phyloP scores from a whole-genome alignment of 1,284 basidiomycete genomes.

The Rhodotorula sp. region DNA sequence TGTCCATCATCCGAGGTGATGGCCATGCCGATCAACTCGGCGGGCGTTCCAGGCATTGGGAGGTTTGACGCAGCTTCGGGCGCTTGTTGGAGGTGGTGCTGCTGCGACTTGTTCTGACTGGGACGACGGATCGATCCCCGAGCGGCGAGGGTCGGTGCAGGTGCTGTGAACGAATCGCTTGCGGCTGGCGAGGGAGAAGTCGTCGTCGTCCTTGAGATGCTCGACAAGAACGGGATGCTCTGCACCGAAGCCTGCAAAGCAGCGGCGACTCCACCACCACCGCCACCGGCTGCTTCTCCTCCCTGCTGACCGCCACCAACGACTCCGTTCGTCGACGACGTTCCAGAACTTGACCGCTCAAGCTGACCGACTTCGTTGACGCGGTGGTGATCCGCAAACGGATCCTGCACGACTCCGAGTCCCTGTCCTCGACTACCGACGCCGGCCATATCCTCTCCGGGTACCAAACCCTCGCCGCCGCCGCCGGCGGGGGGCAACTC shows the following conservation, averaged over 20 bases:
- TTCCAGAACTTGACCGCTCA: background rate
- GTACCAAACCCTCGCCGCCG: background rate
- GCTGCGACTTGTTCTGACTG: no score
- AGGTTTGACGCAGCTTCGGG: no score
- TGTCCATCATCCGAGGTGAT: slow-evolving; percentile 30
- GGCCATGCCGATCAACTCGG: slow-evolving; percentile 28
- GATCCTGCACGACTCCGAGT: slow-evolving; percentile 2
- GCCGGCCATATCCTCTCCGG: background rate
- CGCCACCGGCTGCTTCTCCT: slow-evolving; percentile 20
- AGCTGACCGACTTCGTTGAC: slow-evolving; percentile 34
- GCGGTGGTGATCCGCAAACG: slow-evolving; percentile 21
- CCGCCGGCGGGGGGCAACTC: background rate
- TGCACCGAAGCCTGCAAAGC: slow-evolving; percentile 19
- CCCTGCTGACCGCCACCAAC: slow-evolving; percentile 7
- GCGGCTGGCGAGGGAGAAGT: background rate
- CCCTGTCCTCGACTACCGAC: background rate
- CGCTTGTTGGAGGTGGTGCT: no score
- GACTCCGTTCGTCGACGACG: slow-evolving; percentile 4
- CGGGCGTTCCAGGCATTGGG: slow-evolving; percentile 16
- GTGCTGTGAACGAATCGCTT: slow-evolving; percentile 14
- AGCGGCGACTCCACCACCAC: slow-evolving; percentile 1
- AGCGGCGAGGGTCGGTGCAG: slow-evolving; percentile 11
- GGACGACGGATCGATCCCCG: slow-evolving; percentile 14
- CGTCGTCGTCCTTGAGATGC: background rate
- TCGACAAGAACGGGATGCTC: slow-evolving; percentile 22